Percentiles rank a stretch among this genome's conserved stretches.
These are phyloP conservation scores for Trichoderma sp. DNA, from an alignment of 2,329 filamentous ascomycete species.

Conservation along the genomic window DNA sequence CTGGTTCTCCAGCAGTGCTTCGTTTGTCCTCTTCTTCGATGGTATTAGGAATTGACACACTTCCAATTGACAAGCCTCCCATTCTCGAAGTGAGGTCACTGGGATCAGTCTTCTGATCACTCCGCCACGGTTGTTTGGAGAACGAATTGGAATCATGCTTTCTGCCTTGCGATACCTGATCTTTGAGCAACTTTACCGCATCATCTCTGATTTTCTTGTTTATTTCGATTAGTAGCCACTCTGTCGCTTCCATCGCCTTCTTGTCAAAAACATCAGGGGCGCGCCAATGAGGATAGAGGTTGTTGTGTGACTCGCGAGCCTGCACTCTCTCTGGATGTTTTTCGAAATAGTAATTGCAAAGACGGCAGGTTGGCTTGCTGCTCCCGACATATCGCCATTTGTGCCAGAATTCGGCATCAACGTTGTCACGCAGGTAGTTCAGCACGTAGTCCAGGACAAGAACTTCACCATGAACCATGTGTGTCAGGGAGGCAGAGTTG, in stretches of 20 bases:
- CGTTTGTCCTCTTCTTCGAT: neutral
- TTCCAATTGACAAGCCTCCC: neutral
- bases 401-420: constrained; percentile 29
- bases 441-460: constrained; percentile 30
- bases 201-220: neutral
- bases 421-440: neutral
- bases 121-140: neutral
- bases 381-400: constrained; percentile 38
- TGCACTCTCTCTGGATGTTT: constrained; percentile 27
- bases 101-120: neutral
- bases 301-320: constrained; percentile 34
- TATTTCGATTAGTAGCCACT: neutral
- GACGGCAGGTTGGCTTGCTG: constrained; percentile 41
- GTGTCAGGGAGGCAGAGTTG: constrained; percentile 22
- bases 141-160: constrained; percentile 13
- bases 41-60: neutral
- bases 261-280: constrained; percentile 32
- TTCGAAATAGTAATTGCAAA: constrained; percentile 39
- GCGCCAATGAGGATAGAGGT: constrained; percentile 40
- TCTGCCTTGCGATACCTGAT: neutral
- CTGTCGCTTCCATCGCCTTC: neutral
- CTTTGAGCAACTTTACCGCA: neutral
- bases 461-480: constrained; percentile 38
- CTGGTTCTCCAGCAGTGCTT: neutral
- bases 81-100: neutral